Evolutionary conservation across 1,139 yeast genomes (phyloP).

Genomic region (Yamadazyma mexicana): DNA sequence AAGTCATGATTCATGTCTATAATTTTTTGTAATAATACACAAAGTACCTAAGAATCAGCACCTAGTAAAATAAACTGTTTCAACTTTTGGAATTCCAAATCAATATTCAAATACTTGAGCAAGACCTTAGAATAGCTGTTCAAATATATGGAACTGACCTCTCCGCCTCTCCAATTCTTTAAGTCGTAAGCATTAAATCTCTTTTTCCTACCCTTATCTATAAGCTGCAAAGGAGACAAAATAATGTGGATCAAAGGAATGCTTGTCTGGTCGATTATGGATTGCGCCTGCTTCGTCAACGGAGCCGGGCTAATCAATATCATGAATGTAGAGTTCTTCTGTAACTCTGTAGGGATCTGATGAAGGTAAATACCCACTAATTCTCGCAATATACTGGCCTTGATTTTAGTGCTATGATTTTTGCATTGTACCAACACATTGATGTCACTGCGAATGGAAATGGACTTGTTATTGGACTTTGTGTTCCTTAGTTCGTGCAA

Average conservation of each 20-base stretch:
- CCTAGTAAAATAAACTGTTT: slow-evolving; percentile 9
- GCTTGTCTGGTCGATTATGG: slow-evolving; percentile 51
- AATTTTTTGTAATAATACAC: too few relatives aligned
- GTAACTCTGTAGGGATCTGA: slow-evolving; percentile 28
- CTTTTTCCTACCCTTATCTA: neutral
- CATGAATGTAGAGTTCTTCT: slow-evolving; percentile 25
- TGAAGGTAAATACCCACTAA: slow-evolving; percentile 55
- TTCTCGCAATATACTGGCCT: slow-evolving; percentile 57
- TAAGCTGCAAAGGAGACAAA: slow-evolving; percentile 28
- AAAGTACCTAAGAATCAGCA: too few relatives aligned
- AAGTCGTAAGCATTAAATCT: slow-evolving; percentile 31
- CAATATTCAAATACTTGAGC: slow-evolving; percentile 40
- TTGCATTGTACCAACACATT: slow-evolving; percentile 61
- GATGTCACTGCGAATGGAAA: slow-evolving; percentile 28
- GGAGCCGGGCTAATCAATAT: slow-evolving; percentile 58
- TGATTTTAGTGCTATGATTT: slow-evolving; percentile 43
- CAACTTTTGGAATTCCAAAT: slow-evolving; percentile 23
- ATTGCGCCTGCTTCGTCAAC: slow-evolving; percentile 59
- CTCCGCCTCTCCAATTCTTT: slow-evolving; percentile 43
- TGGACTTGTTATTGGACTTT: slow-evolving; percentile 5
- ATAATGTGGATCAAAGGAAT: slow-evolving; percentile 58
- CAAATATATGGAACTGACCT: slow-evolving; percentile 40
- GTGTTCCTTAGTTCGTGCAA: slow-evolving; percentile 10
- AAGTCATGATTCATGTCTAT: too few relatives aligned
- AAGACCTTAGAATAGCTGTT: slow-evolving; percentile 43